Conservation (phyloP, 768 basidiomycete genomes). For the Agaricus sinodeliciosus region DNA sequence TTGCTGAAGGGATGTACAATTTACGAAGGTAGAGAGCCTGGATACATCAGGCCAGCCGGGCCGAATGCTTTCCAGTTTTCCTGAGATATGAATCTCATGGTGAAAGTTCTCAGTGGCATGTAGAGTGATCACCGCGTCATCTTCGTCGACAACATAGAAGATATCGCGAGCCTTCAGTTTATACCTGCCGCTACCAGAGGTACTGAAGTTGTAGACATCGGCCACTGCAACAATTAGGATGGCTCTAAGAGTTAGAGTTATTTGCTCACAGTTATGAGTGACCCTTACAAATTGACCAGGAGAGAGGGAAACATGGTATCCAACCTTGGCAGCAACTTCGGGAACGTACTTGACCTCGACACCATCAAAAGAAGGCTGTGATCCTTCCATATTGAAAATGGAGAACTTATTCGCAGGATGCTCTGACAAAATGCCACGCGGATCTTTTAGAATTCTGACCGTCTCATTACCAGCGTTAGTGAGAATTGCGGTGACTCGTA, state of each 20-base stretch:
- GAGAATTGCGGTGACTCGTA: slow-evolving; percentile 32
- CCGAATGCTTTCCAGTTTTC: slow-evolving; percentile 20
- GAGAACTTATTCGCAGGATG: slow-evolving; percentile 36
- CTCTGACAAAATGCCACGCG: slow-evolving; percentile 29
- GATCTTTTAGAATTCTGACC: slow-evolving; percentile 39
- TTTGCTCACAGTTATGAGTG: slow-evolving; percentile 32
- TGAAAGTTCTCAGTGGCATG: slow-evolving; percentile 21
- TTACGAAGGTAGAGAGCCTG: slow-evolving; percentile 29
- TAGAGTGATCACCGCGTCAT: slow-evolving; percentile 22
- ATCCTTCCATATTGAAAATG: slow-evolving; percentile 26
- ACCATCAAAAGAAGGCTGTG: slow-evolving; percentile 32
- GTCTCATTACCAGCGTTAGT: slow-evolving; percentile 42
- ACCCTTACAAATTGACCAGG: slow-evolving; percentile 30
- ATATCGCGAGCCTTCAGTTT: slow-evolving; percentile 30
- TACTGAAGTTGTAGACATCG: slow-evolving; percentile 41
- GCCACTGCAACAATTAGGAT: slow-evolving; percentile 25
- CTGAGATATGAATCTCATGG: slow-evolving; percentile 23
- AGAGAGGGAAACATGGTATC: slow-evolving; percentile 29
- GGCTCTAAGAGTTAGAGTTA: not conserved
- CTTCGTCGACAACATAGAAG: slow-evolving; percentile 34
- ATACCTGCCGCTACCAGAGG: slow-evolving; percentile 32
- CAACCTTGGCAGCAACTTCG: slow-evolving; percentile 20
- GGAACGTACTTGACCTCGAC: slow-evolving; percentile 39
- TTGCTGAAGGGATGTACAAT: slow-evolving; percentile 34
- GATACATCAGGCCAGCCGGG: slow-evolving; percentile 5